phyloP scores from a whole-genome alignment of 1,139 yeast species.

The Pichia sp. region DNA sequence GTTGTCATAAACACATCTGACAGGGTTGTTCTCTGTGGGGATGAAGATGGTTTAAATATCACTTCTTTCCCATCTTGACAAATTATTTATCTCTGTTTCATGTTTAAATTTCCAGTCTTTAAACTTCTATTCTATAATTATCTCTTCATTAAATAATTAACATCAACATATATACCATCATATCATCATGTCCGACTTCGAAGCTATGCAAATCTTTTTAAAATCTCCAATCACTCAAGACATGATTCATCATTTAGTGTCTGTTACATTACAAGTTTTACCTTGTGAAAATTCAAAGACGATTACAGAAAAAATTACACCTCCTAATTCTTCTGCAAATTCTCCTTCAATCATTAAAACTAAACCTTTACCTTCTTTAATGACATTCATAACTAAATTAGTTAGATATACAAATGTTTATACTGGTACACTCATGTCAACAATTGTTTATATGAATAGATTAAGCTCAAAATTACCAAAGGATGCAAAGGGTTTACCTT shows the following conservation, averaged over 20 bases:
- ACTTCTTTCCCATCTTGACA: neutral
- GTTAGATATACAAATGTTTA: constrained; percentile 70
- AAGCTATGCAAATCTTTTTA: constrained; percentile 51
- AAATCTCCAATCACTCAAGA: constrained; percentile 57
- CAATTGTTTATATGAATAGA: constrained; percentile 60
- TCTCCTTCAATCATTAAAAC: constrained; percentile 27
- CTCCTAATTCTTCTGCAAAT: constrained; percentile 32
- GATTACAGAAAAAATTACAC: constrained; percentile 29
- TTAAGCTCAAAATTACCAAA: constrained; percentile 55
- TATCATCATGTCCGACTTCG: constrained; percentile 38
- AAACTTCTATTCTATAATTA: neutral
- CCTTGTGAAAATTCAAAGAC: constrained; percentile 43
- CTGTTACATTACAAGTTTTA: constrained; percentile 54
- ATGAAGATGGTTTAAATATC: neutral
- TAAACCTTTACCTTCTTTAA: constrained; percentile 56
- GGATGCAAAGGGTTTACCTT: constrained; percentile 70
- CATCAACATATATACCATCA: neutral
- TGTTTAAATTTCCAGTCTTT: neutral
- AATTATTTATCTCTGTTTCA: neutral
- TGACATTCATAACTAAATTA: constrained; percentile 65
- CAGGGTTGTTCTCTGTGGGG: neutral
- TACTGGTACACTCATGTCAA: constrained; percentile 70
- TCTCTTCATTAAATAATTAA: neutral
- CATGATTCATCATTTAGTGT: constrained; percentile 60
- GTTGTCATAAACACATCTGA: neutral